Percentiles rank a stretch among this genome's conserved stretches.
These are phyloP conservation scores for Lactarius hatsudake DNA, from an alignment of 768 basidiomycete species.

Conservation along the genomic window DNA sequence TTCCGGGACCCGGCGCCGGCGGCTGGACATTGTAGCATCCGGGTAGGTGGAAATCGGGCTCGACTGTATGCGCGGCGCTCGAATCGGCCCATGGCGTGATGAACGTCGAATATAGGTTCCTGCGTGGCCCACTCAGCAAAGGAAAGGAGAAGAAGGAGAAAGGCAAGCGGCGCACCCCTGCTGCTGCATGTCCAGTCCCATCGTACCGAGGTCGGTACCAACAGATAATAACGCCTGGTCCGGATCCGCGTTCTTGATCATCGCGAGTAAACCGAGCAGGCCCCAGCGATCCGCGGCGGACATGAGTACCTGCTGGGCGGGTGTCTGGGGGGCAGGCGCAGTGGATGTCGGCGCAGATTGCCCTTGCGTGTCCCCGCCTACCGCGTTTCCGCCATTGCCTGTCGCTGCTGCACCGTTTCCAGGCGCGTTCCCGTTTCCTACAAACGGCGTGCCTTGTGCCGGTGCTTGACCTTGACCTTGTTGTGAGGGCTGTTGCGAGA, in stretches of 20 bases:
- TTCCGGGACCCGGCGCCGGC: constrained; percentile 72
- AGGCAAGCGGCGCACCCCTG: constrained; percentile 57
- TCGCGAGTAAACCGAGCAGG: constrained; percentile 66
- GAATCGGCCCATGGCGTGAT: constrained; percentile 95
- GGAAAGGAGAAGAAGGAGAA: too few species aligned
- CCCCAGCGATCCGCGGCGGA: constrained; percentile 29
- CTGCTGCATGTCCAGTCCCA: constrained; percentile 84
- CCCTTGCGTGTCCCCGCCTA: constrained; percentile 21
- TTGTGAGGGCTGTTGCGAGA: constrained; percentile 38
- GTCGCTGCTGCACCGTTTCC: constrained; percentile 18
- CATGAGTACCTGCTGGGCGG: constrained; percentile 29
- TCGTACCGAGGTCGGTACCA: constrained; percentile 84
- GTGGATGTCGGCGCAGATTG: constrained; percentile 22
- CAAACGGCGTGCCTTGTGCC: constrained; percentile 17
- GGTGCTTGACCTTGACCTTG: constrained; percentile 27
- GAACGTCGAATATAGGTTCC: constrained; percentile 84
- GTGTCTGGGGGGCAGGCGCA: constrained; percentile 38
- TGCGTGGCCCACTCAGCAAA: constrained; percentile 29
- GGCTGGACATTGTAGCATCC: constrained; percentile 89
- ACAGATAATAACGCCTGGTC: constrained; percentile 77
- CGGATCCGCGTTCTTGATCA: constrained; percentile 80
- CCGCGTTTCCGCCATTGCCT: constrained; percentile 28
- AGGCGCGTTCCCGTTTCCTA: constrained; percentile 26
- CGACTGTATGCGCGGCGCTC: constrained; percentile 73
- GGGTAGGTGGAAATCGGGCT: constrained; percentile 87